phyloP scores from a whole-genome alignment of 176 grass and related monocot species.

The Elaeis guineensis region DNA sequence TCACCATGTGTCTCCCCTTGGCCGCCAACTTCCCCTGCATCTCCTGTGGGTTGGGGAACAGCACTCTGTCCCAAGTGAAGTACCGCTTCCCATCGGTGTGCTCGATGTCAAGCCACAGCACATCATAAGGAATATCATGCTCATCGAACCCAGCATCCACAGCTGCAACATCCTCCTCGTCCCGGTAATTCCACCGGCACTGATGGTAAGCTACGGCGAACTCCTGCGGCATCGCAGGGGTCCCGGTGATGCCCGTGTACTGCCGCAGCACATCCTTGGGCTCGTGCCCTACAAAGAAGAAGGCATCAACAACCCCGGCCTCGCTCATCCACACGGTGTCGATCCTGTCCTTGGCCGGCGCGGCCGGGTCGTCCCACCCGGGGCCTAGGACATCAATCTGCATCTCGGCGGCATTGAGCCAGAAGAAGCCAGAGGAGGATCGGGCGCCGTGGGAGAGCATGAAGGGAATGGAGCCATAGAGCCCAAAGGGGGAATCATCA shows the following conservation, averaged over 20 bases:
- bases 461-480: constrained; percentile 91
- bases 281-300: constrained; percentile 78
- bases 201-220: constrained; percentile 85
- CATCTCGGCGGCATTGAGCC: constrained; percentile 96
- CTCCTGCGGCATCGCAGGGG: constrained; percentile 67
- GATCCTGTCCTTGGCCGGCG: constrained; percentile 20
- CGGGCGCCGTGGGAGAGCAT: constrained; percentile 67
- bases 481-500: constrained; percentile 79
- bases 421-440: constrained; percentile 80
- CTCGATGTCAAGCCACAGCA: constrained; percentile 95
- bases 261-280: constrained; percentile 77
- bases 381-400: constrained; percentile 92
- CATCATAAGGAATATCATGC: constrained; percentile 92
- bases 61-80: constrained; percentile 76
- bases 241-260: constrained; percentile 69
- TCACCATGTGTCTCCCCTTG: constrained; percentile 89
- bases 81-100: constrained; percentile 89
- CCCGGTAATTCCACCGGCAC: constrained; percentile 96
- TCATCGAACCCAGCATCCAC: constrained; percentile 83
- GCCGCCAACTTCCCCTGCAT: constrained; percentile 73
- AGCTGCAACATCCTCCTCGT: constrained; percentile 72
- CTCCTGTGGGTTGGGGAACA: constrained; percentile 67
- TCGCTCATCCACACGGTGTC: constrained; percentile 89
- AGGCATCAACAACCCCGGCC: constrained; percentile 67
- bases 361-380: constrained; percentile 44